Conservation (phyloP, 2,329 filamentous ascomycete species). For the Xenosphaeropsis pyriputrescens region DNA sequence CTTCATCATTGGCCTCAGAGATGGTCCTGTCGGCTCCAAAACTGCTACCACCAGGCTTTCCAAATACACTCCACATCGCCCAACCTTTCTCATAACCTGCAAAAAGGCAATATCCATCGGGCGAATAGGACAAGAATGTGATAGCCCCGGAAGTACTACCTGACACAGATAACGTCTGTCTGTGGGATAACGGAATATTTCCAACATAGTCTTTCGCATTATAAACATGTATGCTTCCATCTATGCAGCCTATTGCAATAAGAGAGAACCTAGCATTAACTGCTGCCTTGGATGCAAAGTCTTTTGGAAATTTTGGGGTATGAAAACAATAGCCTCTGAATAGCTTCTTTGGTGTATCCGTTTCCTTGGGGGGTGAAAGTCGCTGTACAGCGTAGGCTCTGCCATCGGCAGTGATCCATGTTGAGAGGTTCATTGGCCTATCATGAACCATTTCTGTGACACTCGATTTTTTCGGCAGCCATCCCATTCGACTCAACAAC, state of each 20-base stretch:
- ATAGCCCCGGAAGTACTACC: constrained; percentile 51
- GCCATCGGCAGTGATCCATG: constrained; percentile 84
- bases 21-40: constrained; percentile 57
- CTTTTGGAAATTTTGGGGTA: constrained; percentile 40
- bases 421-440: constrained; percentile 86
- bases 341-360: constrained; percentile 37
- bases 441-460: constrained; percentile 85
- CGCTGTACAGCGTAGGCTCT: constrained; percentile 85
- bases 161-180: constrained; percentile 56
- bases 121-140: constrained; percentile 71
- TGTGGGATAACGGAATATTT: constrained; percentile 80
- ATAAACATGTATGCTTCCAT: constrained; percentile 77
- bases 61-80: constrained; percentile 96
- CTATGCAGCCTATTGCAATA: constrained; percentile 69
- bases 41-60: constrained; percentile 74
- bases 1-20: constrained; percentile 55
- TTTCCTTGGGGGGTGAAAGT: constrained; percentile 26
- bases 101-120: constrained; percentile 92
- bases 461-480: constrained; percentile 63
- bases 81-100: constrained; percentile 86
- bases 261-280: constrained; percentile 94
- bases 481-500: constrained; percentile 72
- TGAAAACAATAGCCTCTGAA: constrained; percentile 93
- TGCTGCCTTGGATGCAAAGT: constrained; percentile 56
- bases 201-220: constrained; percentile 85